These are phyloP conservation scores for Fagopyrum esculentum DNA, from an alignment of 148 eudicot species.

Conservation along the genomic window DNA sequence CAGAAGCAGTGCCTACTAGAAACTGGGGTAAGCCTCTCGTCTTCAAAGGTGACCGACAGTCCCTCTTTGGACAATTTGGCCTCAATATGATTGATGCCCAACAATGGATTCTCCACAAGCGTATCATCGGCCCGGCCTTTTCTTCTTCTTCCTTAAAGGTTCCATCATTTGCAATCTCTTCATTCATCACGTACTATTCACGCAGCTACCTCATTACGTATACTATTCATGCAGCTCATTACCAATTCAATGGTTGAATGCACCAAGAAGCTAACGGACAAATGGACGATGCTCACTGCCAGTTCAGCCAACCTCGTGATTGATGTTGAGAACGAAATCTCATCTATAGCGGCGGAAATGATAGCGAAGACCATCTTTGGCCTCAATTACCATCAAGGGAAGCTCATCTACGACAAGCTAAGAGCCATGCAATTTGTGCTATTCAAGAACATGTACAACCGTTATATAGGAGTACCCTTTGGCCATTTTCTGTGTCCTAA, in stretches of 20 bases:
- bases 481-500: slow-evolving; percentile 41
- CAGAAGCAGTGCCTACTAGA: slow-evolving; percentile 50
- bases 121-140: slow-evolving; percentile 78
- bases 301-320: neutral
- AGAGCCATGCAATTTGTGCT: slow-evolving; percentile 60
- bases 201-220: neutral
- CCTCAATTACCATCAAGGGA: slow-evolving; percentile 41
- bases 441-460: slow-evolving; percentile 47
- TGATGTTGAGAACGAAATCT: slow-evolving; percentile 73
- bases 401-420: slow-evolving; percentile 42
- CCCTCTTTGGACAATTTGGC: slow-evolving; percentile 81
- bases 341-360: slow-evolving; percentile 65
- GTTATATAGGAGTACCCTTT: slow-evolving; percentile 79
- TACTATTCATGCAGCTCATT: slow-evolving; percentile 51
- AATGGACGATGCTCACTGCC: slow-evolving; percentile 31
- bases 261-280: slow-evolving; percentile 46
- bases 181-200: no score
- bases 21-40: slow-evolving; percentile 89
- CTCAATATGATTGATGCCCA: slow-evolving; percentile 76
- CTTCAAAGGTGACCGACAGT: slow-evolving; percentile 61
- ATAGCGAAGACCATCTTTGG: slow-evolving; percentile 77
- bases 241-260: slow-evolving; percentile 64
- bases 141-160: slow-evolving; percentile 75
- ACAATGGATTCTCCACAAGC: slow-evolving; percentile 81
- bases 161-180: neutral